Percentiles rank a stretch among this genome's conserved stretches.
Evolutionary conservation across 2,329 filamentous ascomycete genomes (phyloP).

Genomic region (Orbilia oligospora): DNA sequence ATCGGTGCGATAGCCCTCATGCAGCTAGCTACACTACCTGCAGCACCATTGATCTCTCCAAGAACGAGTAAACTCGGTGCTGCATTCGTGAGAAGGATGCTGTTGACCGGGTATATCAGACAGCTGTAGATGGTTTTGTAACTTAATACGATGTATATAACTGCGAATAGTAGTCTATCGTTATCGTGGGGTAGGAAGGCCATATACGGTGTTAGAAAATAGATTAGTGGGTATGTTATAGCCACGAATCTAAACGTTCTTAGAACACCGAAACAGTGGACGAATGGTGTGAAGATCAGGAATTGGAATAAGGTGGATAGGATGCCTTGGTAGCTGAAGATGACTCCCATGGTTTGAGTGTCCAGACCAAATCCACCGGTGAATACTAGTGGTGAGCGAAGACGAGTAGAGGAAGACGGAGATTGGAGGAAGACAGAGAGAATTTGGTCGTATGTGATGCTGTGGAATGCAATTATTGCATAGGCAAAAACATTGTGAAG

Average conservation of each 20-base stretch:
- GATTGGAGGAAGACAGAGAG: conserved; percentile 93
- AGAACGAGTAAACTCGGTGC: conserved; percentile 86
- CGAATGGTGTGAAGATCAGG: conserved; percentile 84
- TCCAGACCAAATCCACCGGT: conserved; percentile 86
- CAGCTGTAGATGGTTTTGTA: conserved; percentile 95
- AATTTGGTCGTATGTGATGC: conserved; percentile 94
- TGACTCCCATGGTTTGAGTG: conserved; percentile 86
- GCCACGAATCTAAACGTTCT: conserved; percentile 86
- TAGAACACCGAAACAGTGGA: conserved; percentile 81
- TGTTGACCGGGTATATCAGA: conserved; percentile 89
- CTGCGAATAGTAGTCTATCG: conserved; percentile 74
- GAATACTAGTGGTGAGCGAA: conserved; percentile 80
- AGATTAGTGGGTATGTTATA: conserved; percentile 86
- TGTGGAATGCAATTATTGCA: conserved; percentile 84
- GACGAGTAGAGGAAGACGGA: conserved; percentile 67
- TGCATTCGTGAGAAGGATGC: conserved; percentile 89
- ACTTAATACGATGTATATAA: conserved; percentile 82
- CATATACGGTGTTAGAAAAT: conserved; percentile 82
- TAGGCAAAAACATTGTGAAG: conserved; percentile 90
- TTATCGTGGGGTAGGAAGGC: conserved; percentile 82
- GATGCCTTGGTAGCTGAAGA: conserved; percentile 88
- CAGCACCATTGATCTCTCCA: conserved; percentile 92
- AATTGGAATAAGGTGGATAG: conserved; percentile 91
- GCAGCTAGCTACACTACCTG: conserved; percentile 89
- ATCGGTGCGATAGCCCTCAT: conserved; percentile 91